Evolutionary conservation across 805 yeast genomes (phyloP).

Genomic region (Komagataella ulmi): DNA sequence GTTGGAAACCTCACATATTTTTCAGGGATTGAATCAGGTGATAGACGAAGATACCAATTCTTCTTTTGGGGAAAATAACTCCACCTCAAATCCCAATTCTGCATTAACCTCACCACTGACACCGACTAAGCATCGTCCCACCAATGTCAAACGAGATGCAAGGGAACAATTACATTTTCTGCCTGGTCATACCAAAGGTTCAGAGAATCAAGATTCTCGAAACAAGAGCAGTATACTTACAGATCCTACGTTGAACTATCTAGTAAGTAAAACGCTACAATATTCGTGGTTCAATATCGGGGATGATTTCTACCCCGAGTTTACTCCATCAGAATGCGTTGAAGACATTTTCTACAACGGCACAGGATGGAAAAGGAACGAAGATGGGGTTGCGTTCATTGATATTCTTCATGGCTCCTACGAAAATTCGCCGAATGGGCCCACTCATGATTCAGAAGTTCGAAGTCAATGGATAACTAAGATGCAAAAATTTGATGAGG

Average conservation of each 20-base stretch:
- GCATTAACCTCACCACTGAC: neutral
- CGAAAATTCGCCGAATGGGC: neutral
- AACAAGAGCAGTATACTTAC: neutral
- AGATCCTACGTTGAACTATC: conserved; percentile 7
- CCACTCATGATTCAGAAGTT: neutral
- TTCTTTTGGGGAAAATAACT: neutral
- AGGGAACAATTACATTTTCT: neutral
- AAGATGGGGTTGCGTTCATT: conserved; percentile 26
- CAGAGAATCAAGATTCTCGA: neutral
- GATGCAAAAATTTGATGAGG: neutral
- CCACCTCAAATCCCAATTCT: neutral
- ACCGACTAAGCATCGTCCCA: neutral
- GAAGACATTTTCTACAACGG: conserved; percentile 62
- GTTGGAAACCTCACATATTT: conserved; percentile 9
- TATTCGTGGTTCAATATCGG: conserved; percentile 19
- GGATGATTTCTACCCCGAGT: conserved; percentile 21
- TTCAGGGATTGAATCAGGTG: conserved; percentile 12
- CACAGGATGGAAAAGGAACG: conserved; percentile 48
- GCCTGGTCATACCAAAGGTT: neutral
- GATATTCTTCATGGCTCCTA: conserved; percentile 13
- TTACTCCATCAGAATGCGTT: conserved; percentile 57
- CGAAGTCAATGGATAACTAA: neutral
- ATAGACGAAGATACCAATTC: conserved; percentile 4
- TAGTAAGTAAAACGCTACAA: conserved; percentile 16
- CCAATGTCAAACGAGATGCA: neutral